Conservation (phyloP, 192 early-diverging fungal species). For the Coemansia sp. region DNA sequence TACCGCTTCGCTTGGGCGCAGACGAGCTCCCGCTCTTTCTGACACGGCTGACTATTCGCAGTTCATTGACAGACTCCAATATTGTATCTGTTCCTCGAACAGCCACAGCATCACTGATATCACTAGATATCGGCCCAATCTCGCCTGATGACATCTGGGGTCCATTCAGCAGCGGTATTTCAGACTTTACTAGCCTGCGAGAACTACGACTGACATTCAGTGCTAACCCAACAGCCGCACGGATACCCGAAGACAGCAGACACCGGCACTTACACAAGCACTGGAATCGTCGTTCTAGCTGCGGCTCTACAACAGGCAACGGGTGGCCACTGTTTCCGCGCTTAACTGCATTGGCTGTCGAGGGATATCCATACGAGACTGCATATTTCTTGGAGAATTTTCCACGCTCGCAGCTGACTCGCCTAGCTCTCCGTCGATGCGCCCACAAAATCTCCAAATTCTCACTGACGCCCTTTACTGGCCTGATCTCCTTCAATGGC, state of each 20-base stretch:
- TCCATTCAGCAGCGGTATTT: constrained; percentile 8
- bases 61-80: not conserved
- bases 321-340: constrained; percentile 28
- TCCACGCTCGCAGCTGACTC: constrained; percentile 32
- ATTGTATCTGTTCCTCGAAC: not conserved
- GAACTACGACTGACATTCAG: constrained; percentile 29
- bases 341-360: constrained; percentile 24
- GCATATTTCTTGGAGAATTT: constrained; percentile 40
- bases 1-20: constrained; percentile 13
- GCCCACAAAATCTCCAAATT: constrained; percentile 14
- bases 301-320: not conserved
- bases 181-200: constrained; percentile 23
- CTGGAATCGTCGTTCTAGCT: not conserved
- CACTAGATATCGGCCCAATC: constrained; percentile 42
- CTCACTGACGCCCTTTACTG: constrained; percentile 16
- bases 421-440: constrained; percentile 27
- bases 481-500: not conserved
- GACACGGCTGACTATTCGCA: constrained; percentile 16
- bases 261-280: not conserved
- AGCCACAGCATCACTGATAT: constrained; percentile 11
- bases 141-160: constrained; percentile 35
- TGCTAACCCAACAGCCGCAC: not conserved
- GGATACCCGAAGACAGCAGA: not conserved
- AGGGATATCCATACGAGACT: constrained; percentile 32
- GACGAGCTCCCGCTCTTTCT: constrained; percentile 14